Conservation (phyloP, 768 basidiomycete genomes). For the Infundibulicybe gibba region DNA sequence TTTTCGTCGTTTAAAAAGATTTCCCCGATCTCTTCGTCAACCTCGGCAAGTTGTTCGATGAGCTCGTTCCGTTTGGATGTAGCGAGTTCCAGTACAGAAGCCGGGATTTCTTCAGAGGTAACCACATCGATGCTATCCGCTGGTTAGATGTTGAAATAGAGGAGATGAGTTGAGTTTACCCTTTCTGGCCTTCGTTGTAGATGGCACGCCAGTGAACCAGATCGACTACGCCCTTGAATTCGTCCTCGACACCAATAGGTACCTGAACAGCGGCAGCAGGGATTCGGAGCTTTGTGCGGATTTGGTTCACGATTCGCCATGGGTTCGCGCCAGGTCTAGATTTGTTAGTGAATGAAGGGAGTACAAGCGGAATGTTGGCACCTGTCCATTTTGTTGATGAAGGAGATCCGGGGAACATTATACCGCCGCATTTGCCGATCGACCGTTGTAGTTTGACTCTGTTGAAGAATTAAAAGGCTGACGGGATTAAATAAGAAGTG, state of each 20-base stretch:
- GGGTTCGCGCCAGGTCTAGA: slow-evolving; percentile 93
- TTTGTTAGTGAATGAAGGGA: background rate
- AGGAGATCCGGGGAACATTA: slow-evolving; percentile 91
- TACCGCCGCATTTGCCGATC: slow-evolving; percentile 99
- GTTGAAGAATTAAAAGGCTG: slow-evolving; percentile 6
- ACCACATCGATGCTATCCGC: slow-evolving; percentile 64
- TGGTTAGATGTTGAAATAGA: background rate
- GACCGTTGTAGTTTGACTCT: slow-evolving; percentile 98
- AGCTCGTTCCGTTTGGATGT: slow-evolving; percentile 85
- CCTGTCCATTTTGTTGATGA: slow-evolving; percentile 99
- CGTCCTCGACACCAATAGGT: slow-evolving; percentile 88
- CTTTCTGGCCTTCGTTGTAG: slow-evolving; percentile 93
- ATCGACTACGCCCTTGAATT: slow-evolving; percentile 90
- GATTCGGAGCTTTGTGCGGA: slow-evolving; percentile 87
- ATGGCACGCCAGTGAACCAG: slow-evolving; percentile 92
- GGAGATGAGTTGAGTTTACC: slow-evolving; percentile 47
- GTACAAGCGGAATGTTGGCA: slow-evolving; percentile 17
- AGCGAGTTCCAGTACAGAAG: slow-evolving; percentile 66
- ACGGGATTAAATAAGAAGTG: background rate
- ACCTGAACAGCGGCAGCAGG: slow-evolving; percentile 94
- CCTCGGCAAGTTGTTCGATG: slow-evolving; percentile 93
- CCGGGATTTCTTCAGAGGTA: slow-evolving; percentile 86
- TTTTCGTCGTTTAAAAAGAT: slow-evolving; percentile 81
- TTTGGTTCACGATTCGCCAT: slow-evolving; percentile 90
- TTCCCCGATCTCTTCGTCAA: slow-evolving; percentile 93